Conservation (phyloP, 768 basidiomycete genomes). For the Boletus vermiculosoides region DNA sequence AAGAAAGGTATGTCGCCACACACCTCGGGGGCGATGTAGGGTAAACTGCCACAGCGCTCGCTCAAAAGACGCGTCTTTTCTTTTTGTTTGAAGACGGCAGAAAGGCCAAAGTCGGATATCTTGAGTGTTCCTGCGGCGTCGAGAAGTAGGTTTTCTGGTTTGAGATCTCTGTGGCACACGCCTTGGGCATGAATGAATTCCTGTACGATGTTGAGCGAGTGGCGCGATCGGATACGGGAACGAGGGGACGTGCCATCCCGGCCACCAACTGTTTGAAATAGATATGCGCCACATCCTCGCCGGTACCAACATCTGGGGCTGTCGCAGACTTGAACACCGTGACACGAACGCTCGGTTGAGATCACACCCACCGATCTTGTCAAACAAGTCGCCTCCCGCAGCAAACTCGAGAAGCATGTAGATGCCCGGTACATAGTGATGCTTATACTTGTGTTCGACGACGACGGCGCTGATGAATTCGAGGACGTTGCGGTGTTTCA, state of each 20-base stretch:
- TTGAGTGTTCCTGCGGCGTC: conserved; percentile 83
- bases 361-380: conserved; percentile 84
- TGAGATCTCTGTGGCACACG: conserved; percentile 94
- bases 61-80: conserved; percentile 70
- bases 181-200: conserved; percentile 84
- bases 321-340: neutral
- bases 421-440: conserved; percentile 70
- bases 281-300: conserved; percentile 82
- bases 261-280: conserved; percentile 85
- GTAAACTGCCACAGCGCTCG: conserved; percentile 88
- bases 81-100: conserved; percentile 85
- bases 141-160: conserved; percentile 93
- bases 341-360: neutral
- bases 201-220: conserved; percentile 37
- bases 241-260: conserved; percentile 63
- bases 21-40: conserved; percentile 95
- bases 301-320: conserved; percentile 91
- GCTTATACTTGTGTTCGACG: conserved; percentile 60
- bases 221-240: neutral
- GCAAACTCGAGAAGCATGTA: conserved; percentile 95
- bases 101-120: conserved; percentile 94
- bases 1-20: conserved; percentile 10
- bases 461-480: conserved; percentile 79
- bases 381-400: conserved; percentile 92
- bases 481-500: conserved; percentile 80